A percentile compares a stretch with the other conserved stretches of the same genome.
Evolutionary conservation across 2,329 filamentous ascomycete genomes (phyloP).

Genomic region (Sporothrix brasiliensis): DNA sequence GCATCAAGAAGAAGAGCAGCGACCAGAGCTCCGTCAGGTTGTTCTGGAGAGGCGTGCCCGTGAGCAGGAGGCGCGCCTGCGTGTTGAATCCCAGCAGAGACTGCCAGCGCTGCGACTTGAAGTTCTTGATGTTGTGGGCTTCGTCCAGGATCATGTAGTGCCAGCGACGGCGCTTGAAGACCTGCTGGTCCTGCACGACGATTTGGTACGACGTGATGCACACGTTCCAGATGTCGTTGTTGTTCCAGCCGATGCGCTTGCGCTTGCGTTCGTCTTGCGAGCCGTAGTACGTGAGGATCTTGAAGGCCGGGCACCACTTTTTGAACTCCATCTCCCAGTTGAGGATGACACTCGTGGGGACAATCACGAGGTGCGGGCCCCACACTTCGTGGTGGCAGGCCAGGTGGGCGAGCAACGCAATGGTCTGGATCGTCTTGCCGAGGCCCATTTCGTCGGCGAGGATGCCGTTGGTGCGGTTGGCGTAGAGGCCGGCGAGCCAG

Average conservation of each 20-base stretch:
- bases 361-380: conserved; percentile 94
- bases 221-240: conserved; percentile 93
- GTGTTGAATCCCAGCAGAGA: conserved; percentile 93
- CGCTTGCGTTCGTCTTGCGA: conserved; percentile 87
- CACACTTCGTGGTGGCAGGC: conserved; percentile 88
- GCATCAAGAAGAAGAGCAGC: conserved; percentile 93
- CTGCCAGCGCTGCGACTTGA: conserved; percentile 96
- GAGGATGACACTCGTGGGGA: conserved; percentile 96
- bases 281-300: conserved; percentile 96
- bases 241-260: conserved; percentile 91
- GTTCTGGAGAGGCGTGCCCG: conserved; percentile 94
- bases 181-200: conserved; percentile 88
- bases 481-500: conserved; percentile 92
- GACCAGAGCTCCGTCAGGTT: conserved; percentile 98
- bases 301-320: conserved; percentile 97
- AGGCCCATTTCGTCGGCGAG: conserved; percentile 98
- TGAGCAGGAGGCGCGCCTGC: conserved; percentile 80
- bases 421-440: conserved; percentile 98
- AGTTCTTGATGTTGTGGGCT: conserved; percentile 99
- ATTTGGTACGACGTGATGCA: conserved; percentile 98
- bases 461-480: conserved; percentile 92
- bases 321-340: conserved; percentile 99
- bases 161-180: conserved; percentile 91
- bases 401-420: conserved; percentile 87
- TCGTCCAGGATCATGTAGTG: conserved; percentile 98